Conservation (phyloP, 2,329 filamentous ascomycete genomes). For the Trichoderma sp. region DNA sequence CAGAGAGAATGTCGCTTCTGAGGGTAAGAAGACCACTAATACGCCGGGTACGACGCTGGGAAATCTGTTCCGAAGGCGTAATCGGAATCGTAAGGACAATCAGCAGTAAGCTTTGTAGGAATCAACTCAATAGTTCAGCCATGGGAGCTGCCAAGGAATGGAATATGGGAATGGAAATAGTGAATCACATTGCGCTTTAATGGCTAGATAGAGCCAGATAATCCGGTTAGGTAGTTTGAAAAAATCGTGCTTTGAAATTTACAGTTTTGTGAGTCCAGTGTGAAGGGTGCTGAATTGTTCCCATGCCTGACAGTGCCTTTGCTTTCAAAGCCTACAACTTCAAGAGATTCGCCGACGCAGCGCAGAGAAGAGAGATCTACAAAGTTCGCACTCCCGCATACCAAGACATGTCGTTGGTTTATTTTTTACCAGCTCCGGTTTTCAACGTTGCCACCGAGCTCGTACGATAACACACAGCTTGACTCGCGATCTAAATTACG, state of each 20-base stretch:
- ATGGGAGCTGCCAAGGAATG: neutral
- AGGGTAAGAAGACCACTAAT: slow-evolving; percentile 4
- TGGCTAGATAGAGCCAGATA: slow-evolving; percentile 7
- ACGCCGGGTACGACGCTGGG: slow-evolving; percentile 28
- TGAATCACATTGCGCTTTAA: neutral
- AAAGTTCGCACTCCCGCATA: neutral
- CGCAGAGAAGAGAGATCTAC: neutral
- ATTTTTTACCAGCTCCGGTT: neutral
- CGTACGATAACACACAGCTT: slow-evolving; percentile 2
- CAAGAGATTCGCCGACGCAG: neutral
- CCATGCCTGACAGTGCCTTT: neutral
- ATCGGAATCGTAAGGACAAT: slow-evolving; percentile 13
- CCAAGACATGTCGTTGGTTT: neutral
- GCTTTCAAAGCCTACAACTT: neutral
- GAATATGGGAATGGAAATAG: neutral
- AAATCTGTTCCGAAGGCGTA: slow-evolving; percentile 28
- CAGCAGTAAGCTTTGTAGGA: neutral
- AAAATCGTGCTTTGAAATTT: neutral
- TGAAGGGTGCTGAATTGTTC: neutral
- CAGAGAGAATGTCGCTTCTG: neutral
- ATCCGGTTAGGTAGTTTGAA: neutral
- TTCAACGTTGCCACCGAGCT: slow-evolving; percentile 3
- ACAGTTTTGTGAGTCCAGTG: neutral
- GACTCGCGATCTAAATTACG: neutral
- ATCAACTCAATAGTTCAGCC: neutral